Percentiles rank a stretch among this genome's conserved stretches.
phyloP scores from a whole-genome alignment of 306 rosid genomes.

The Cucurbita moschata region DNA sequence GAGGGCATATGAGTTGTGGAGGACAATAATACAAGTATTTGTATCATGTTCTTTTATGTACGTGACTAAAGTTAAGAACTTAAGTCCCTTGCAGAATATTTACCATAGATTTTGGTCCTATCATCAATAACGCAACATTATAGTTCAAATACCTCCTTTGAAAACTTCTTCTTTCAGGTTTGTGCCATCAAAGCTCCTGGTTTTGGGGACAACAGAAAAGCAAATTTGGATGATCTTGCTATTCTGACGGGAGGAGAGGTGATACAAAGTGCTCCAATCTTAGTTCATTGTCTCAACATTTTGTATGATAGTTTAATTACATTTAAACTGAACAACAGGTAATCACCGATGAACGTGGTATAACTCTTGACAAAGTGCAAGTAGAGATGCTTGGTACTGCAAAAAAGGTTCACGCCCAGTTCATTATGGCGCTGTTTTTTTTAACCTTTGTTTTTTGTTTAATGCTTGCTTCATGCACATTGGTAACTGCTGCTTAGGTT shows the following conservation, averaged over 20 bases:
- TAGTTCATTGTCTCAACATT: neutral
- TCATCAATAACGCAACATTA: neutral
- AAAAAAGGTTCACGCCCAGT: conserved; percentile 45
- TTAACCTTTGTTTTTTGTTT: neutral
- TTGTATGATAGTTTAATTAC: neutral
- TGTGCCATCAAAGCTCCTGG: conserved; percentile 99
- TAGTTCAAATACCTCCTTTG: neutral
- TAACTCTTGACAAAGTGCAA: conserved; percentile 70
- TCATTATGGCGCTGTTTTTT: neutral
- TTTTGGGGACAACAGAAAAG: conserved; percentile 84
- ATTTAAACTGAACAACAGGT: conserved; percentile 32
- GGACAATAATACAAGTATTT: too few relatives aligned
- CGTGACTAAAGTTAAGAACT: neutral
- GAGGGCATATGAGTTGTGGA: neutral
- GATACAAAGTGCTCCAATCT: conserved; percentile 7
- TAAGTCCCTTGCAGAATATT: neutral
- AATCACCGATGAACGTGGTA: conserved; percentile 60
- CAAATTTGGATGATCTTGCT: conserved; percentile 76
- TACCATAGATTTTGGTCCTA: neutral
- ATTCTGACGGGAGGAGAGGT: conserved; percentile 93
- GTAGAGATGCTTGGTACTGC: conserved; percentile 77
- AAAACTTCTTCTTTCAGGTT: conserved; percentile 35
- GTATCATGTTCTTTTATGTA: too few relatives aligned
- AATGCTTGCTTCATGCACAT: neutral
- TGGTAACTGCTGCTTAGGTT: conserved; percentile 37